Base-by-base conservation (phyloP, 2,329 filamentous ascomycete genomes). In the Incumbomyces delicatus region DNA sequence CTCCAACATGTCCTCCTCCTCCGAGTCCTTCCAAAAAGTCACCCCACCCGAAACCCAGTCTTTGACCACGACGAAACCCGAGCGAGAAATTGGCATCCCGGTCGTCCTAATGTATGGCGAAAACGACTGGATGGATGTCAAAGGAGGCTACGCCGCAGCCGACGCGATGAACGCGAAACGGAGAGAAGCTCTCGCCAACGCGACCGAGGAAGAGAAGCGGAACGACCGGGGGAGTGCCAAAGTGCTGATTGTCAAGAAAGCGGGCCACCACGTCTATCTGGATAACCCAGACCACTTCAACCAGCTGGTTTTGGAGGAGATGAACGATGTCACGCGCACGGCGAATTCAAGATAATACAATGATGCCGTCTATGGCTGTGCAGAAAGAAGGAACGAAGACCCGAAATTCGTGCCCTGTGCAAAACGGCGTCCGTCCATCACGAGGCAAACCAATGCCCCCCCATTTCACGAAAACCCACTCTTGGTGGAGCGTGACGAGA, bases 51-150 rank as follows among this genome's bases (percentile, higher is more conserved):
- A 13, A 2, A 14, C 30, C 11, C 47, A 8, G 22, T 47, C 38
- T 7, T 35, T 52, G 11, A 33, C 50, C 17, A 51, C 50, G 33
- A 45, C 55, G 14, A 30, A 43, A 57, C 12, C 47, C 60, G 13
- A 55, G 17, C 64, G 70, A 8, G 78, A 80, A 56, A 84, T 75
- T 0, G 88, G 89, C 1, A 73, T 88, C 41, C 90, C 92, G 0
- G 72, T 96, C 29, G 77, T 96, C 7, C 78, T 98, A 62, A 89
- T 96, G 85, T 98, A 98, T 61, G 92, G 92, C 53, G 89, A 96
- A 58, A 82, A 92, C 60, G 92, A 98, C 70, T 98, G 92, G 92
- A 98, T 98, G 92, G 92, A 98, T 56, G 81, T 92, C 7, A 80
- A 80, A 0, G 92, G 89, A 22, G 92, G 92, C 0, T 78, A 81